Evolutionary conservation across 2,329 filamentous ascomycete species (phyloP).

Genomic region (Zasmidium cellare): DNA sequence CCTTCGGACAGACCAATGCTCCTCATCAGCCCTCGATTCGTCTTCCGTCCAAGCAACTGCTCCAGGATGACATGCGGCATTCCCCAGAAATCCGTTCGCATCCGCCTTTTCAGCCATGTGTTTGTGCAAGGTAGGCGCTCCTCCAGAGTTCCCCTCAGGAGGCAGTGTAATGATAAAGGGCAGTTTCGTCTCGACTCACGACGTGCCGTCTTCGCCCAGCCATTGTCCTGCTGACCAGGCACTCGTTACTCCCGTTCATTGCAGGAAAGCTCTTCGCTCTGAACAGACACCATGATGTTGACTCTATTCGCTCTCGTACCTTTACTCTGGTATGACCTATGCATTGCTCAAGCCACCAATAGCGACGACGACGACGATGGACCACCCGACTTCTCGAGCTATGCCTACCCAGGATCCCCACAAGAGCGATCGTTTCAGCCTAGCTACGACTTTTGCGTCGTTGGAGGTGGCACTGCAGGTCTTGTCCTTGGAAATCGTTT

Average conservation of each 20-base stretch:
- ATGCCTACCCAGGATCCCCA: slow-evolving; percentile 13
- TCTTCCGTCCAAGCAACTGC: neutral
- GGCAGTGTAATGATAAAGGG: too few relatives aligned
- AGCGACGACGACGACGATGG: neutral
- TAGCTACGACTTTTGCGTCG: slow-evolving; percentile 20
- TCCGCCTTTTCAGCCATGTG: neutral
- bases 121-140: neutral
- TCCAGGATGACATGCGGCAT: neutral
- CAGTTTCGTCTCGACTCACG: too few relatives aligned
- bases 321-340: neutral
- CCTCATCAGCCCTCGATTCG: neutral
- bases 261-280: neutral
- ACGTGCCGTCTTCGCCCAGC: neutral
- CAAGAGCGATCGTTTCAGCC: slow-evolving; percentile 5
- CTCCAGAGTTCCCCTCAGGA: neutral
- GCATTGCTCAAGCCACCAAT: neutral
- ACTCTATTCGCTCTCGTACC: neutral
- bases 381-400: slow-evolving; percentile 17
- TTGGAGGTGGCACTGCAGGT: slow-evolving; percentile 24
- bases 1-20: neutral
- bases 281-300: neutral
- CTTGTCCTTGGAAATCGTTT: slow-evolving; percentile 23
- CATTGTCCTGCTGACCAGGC: neutral
- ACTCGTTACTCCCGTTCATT: neutral
- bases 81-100: neutral